These are phyloP conservation scores for Chlamydomonas incerta DNA, from an alignment of 139 green algal species.

Conservation along the genomic window DNA sequence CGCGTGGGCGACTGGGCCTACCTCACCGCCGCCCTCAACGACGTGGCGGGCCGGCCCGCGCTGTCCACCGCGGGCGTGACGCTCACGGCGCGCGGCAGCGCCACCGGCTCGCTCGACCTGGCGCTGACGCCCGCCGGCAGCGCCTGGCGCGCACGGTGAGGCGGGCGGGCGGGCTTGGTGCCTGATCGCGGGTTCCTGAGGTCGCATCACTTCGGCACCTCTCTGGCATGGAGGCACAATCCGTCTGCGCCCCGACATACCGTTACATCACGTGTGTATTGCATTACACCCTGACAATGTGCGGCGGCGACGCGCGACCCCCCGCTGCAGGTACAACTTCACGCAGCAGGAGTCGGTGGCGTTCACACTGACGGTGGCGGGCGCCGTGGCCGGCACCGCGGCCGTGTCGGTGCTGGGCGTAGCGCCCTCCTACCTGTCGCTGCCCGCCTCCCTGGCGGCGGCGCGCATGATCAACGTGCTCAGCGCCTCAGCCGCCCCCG, in stretches of 20 bases:
- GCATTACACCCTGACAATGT: too few relatives aligned
- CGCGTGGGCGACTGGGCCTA: constrained; percentile 40
- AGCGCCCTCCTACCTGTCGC: background rate
- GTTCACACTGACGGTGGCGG: background rate
- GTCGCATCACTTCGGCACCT: too few relatives aligned
- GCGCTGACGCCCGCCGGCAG: background rate
- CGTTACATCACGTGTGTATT: too few relatives aligned
- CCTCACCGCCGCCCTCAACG: background rate
- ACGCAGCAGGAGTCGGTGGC: background rate
- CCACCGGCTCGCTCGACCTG: background rate
- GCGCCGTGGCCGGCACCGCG: background rate
- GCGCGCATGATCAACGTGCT: constrained; percentile 7
- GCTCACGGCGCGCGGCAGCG: background rate
- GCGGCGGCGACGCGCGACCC: too few relatives aligned
- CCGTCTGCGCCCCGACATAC: too few relatives aligned
- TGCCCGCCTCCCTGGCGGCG: background rate
- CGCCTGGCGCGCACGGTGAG: too few relatives aligned
- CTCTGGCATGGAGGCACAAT: too few relatives aligned
- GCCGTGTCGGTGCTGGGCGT: background rate
- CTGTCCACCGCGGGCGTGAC: too few relatives aligned
- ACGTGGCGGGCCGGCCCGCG: background rate
- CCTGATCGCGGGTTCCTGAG: too few relatives aligned
- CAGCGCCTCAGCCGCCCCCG: background rate
- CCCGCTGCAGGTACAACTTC: background rate
- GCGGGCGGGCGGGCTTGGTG: too few relatives aligned